A percentile compares a stretch with the other conserved stretches of the same genome.
phyloP scores from a whole-genome alignment of 2,329 filamentous ascomycete genomes.

The Colletotrichum sp. region DNA sequence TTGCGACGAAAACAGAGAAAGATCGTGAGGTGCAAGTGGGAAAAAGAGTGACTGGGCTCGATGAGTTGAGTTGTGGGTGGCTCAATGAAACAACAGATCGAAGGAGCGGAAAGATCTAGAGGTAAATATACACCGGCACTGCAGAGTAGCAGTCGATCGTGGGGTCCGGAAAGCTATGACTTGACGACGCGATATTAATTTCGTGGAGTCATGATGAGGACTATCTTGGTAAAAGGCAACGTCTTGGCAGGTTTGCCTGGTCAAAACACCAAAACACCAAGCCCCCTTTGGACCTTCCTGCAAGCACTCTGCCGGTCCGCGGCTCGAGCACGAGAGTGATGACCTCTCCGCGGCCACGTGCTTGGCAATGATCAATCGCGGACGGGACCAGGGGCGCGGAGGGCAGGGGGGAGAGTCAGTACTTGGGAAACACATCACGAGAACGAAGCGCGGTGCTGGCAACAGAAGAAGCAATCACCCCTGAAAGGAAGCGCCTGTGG shows the following conservation, averaged over 20 bases:
- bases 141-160: not conserved
- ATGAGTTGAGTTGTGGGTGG: not conserved
- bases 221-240: not conserved
- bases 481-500: not conserved
- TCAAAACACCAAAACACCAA: not conserved
- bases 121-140: constrained; percentile 11
- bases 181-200: constrained; percentile 5
- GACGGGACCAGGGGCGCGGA: not conserved
- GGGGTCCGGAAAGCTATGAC: not conserved
- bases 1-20: not conserved
- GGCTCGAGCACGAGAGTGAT: not conserved
- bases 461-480: not conserved
- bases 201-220: not conserved
- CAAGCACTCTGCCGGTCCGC: not conserved
- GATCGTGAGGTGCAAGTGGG: not conserved
- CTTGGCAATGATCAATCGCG: constrained; percentile 5
- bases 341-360: not conserved
- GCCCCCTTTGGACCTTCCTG: not conserved
- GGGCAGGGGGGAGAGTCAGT: not conserved
- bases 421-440: constrained; percentile 5
- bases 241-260: constrained; percentile 11
- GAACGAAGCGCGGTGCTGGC: not conserved
- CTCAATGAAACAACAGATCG: not conserved
- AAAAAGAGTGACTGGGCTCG: constrained; percentile 1
- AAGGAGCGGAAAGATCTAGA: not conserved